A percentile compares a stretch with the other conserved stretches of the same genome.
phyloP scores from a whole-genome alignment of 495 filamentous ascomycete genomes.

The Hyphodiscus hymeniophilus region DNA sequence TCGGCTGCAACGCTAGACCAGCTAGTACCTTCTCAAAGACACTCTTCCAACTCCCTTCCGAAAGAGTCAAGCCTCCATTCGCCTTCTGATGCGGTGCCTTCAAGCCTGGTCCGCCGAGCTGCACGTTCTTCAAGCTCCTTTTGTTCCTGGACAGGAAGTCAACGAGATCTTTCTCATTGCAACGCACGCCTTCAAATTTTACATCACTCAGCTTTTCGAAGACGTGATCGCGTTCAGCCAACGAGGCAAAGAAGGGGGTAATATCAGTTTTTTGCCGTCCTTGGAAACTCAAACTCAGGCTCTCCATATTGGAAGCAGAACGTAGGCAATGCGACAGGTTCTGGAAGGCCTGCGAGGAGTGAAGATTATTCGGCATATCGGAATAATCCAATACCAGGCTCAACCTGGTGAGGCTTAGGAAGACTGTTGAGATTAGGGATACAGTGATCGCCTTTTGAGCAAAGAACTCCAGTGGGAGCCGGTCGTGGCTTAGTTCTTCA shows the following conservation, averaged over 20 bases:
- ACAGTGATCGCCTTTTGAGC: constrained; percentile 8
- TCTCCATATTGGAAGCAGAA: constrained; percentile 1
- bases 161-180: constrained; percentile 3
- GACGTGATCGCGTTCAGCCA: background rate
- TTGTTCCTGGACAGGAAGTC: constrained; percentile 2
- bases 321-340: constrained; percentile 7
- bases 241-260: background rate
- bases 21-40: constrained; percentile 9
- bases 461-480: constrained; percentile 20
- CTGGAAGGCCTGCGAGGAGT: constrained; percentile 5
- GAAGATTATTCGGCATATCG: constrained; percentile 16
- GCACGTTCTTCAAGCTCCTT: background rate
- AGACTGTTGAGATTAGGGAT: constrained; percentile 1
- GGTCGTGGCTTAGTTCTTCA: constrained; percentile 11
- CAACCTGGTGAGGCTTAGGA: constrained; percentile 7
- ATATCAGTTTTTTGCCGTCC: constrained; percentile 14
- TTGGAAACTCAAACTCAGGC: constrained; percentile 4
- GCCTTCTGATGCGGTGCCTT: constrained; percentile 6
- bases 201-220: constrained; percentile 1
- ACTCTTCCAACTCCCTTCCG: constrained; percentile 3
- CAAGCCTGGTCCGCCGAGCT: constrained; percentile 9
- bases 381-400: constrained; percentile 11
- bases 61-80: constrained; percentile 13
- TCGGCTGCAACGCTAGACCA: background rate
- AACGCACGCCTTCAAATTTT: background rate